These are phyloP conservation scores for Talaromyces rugulosus DNA, from an alignment of 2,329 filamentous ascomycete species.

Conservation along the genomic window DNA sequence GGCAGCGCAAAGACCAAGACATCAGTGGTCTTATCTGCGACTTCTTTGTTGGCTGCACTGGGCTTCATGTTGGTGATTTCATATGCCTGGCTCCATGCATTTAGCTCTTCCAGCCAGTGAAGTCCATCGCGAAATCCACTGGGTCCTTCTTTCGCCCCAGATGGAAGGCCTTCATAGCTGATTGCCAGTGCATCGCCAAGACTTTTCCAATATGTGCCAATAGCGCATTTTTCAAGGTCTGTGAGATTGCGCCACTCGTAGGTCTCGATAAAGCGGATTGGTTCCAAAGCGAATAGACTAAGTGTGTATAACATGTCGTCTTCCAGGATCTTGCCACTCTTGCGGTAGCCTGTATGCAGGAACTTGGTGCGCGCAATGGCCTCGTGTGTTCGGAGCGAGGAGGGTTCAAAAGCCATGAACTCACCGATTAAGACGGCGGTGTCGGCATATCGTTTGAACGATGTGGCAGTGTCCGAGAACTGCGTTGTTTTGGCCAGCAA, in stretches of 20 bases:
- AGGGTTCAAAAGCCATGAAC: constrained; percentile 41
- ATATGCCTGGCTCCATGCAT: constrained; percentile 52
- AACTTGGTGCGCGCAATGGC: constrained; percentile 62
- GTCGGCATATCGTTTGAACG: constrained; percentile 52
- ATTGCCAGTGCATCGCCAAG: constrained; percentile 69
- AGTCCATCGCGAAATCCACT: constrained; percentile 47
- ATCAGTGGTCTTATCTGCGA: constrained; percentile 57
- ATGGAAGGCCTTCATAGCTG: constrained; percentile 39
- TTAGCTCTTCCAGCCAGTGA: constrained; percentile 50
- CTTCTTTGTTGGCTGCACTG: constrained; percentile 43
- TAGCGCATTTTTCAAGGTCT: constrained; percentile 63
- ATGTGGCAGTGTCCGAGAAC: constrained; percentile 42
- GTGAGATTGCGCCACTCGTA: constrained; percentile 69
- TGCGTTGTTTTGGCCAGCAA: constrained; percentile 49
- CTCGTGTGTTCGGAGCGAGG: constrained; percentile 41
- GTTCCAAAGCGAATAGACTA: constrained; percentile 62
- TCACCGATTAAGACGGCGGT: constrained; percentile 49
- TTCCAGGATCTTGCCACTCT: constrained; percentile 56
- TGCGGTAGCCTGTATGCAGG: constrained; percentile 56
- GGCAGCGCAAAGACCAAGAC: constrained; percentile 58
- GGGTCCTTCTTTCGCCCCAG: constrained; percentile 35
- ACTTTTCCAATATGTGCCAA: constrained; percentile 66
- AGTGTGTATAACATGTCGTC: constrained; percentile 64
- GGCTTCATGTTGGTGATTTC: constrained; percentile 59
- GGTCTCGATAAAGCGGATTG: constrained; percentile 56